Percentiles rank a stretch among this genome's conserved stretches.
Conservation (phyloP, 2,329 filamentous ascomycete species). For the Phialophora expanda region DNA sequence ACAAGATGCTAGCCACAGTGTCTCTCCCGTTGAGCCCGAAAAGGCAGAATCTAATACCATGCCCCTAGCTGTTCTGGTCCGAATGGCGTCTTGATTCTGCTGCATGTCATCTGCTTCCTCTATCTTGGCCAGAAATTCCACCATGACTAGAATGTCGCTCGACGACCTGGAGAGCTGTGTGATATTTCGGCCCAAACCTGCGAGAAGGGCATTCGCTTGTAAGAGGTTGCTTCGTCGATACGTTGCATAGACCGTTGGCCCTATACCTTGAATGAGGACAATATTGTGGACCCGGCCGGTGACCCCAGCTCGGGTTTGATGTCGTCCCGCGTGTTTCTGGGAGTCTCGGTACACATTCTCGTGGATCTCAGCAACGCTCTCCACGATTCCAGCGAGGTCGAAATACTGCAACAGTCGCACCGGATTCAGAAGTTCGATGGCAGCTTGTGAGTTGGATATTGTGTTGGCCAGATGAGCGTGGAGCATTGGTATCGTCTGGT, state of each 20-base stretch:
- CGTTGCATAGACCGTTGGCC: slow-evolving; percentile 19
- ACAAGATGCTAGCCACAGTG: slow-evolving; percentile 22
- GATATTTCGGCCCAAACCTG: slow-evolving; percentile 24
- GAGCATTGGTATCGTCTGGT: slow-evolving; percentile 28
- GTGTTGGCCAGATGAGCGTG: slow-evolving; percentile 24
- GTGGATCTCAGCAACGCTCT: slow-evolving; percentile 32
- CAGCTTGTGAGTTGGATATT: slow-evolving; percentile 18
- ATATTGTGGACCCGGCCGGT: slow-evolving; percentile 6
- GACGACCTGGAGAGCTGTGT: slow-evolving; percentile 25
- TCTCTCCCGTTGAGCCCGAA: slow-evolving; percentile 18
- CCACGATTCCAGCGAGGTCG: slow-evolving; percentile 30
- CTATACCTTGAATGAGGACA: slow-evolving; percentile 32
- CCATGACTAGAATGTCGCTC: slow-evolving; percentile 20
- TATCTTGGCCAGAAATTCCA: slow-evolving; percentile 23
- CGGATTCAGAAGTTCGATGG: slow-evolving; percentile 31
- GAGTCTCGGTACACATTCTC: slow-evolving; percentile 20
- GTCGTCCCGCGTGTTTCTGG: background rate
- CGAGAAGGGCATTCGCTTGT: slow-evolving; percentile 32
- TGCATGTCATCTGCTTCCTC: background rate
- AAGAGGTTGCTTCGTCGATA: slow-evolving; percentile 31
- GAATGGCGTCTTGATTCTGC: slow-evolving; percentile 5
- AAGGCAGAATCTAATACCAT: slow-evolving; percentile 30
- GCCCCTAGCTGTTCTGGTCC: slow-evolving; percentile 6
- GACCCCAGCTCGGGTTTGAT: background rate
- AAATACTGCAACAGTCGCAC: slow-evolving; percentile 36